These are phyloP conservation scores for Cichorium intybus DNA, from an alignment of 140 eudicot genomes.

Conservation along the genomic window DNA sequence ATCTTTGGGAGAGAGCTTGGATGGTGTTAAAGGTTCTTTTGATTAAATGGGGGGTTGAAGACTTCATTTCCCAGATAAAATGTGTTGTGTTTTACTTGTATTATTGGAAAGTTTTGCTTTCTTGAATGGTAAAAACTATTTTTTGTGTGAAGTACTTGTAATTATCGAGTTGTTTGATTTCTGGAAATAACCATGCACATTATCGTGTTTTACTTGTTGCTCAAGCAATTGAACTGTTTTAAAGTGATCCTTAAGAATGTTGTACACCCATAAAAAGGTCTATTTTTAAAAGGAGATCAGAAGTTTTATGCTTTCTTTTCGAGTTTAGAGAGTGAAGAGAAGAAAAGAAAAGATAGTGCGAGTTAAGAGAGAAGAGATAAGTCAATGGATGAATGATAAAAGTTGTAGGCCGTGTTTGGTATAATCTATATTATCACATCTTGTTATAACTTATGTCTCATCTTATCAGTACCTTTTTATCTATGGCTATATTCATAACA, in stretches of 20 bases:
- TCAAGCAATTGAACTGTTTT: not conserved
- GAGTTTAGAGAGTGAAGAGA: no score
- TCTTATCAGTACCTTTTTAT: no score
- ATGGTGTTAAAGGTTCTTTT: slow-evolving; percentile 63
- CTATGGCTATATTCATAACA: no score
- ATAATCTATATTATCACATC: no score
- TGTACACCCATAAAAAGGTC: not conserved
- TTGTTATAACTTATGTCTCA: no score
- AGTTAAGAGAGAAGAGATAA: no score
- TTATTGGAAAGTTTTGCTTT: not conserved
- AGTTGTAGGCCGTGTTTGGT: no score
- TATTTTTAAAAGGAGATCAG: no score
- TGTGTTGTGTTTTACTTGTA: not conserved
- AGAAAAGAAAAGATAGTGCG: no score
- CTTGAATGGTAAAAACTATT: not conserved
- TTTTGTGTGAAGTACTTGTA: slow-evolving; percentile 4
- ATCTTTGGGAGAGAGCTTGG: slow-evolving; percentile 82
- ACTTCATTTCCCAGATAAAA: no score
- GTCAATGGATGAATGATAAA: no score
- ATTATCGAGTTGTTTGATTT: not conserved
- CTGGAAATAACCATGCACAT: not conserved
- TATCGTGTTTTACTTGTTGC: not conserved
- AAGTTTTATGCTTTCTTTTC: no score
- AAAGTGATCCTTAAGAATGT: not conserved
- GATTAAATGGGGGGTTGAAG: slow-evolving; percentile 9